These are phyloP conservation scores for Aspergillus indologenus DNA, from an alignment of 495 filamentous ascomycete species.

Conservation along the genomic window DNA sequence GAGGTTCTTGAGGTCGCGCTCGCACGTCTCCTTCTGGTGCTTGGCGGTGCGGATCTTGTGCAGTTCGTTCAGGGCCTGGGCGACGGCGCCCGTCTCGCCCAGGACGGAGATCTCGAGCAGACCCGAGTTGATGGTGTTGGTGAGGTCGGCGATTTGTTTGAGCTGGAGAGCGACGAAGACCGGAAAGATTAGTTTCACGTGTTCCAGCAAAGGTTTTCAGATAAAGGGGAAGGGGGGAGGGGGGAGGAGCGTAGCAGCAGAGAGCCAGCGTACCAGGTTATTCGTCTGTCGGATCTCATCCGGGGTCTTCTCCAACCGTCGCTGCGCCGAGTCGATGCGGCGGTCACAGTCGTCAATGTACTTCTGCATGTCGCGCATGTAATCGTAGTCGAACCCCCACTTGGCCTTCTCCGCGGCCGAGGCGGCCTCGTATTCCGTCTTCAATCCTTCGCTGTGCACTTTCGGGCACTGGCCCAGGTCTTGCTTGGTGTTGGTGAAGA, in stretches of 20 bases:
- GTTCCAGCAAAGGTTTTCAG: neutral
- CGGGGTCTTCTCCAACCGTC: conserved; percentile 91
- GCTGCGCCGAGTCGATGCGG: conserved; percentile 84
- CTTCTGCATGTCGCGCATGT: conserved; percentile 89
- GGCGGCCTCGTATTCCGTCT: conserved; percentile 76
- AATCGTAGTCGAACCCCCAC: conserved; percentile 93
- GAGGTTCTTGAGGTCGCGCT: conserved; percentile 87
- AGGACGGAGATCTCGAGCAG: conserved; percentile 82
- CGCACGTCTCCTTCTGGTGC: conserved; percentile 76
- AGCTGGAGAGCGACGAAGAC: conserved; percentile 41
- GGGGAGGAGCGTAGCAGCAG: no score
- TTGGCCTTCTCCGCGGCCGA: conserved; percentile 64
- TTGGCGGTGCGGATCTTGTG: conserved; percentile 78
- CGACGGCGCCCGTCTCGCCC: conserved; percentile 76
- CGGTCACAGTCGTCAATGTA: conserved; percentile 97
- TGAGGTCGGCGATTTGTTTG: conserved; percentile 82
- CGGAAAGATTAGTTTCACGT: neutral
- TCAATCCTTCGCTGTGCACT: conserved; percentile 83
- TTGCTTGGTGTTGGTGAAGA: conserved; percentile 99
- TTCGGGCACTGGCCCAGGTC: conserved; percentile 90
- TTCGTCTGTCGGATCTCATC: conserved; percentile 99
- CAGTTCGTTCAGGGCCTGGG: conserved; percentile 77
- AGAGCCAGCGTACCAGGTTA: conserved; percentile 63
- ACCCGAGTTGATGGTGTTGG: conserved; percentile 74
- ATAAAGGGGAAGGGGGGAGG: neutral